phyloP scores from a whole-genome alignment of 2,329 filamentous ascomycete genomes.

The Ophiostoma tasmaniense region DNA sequence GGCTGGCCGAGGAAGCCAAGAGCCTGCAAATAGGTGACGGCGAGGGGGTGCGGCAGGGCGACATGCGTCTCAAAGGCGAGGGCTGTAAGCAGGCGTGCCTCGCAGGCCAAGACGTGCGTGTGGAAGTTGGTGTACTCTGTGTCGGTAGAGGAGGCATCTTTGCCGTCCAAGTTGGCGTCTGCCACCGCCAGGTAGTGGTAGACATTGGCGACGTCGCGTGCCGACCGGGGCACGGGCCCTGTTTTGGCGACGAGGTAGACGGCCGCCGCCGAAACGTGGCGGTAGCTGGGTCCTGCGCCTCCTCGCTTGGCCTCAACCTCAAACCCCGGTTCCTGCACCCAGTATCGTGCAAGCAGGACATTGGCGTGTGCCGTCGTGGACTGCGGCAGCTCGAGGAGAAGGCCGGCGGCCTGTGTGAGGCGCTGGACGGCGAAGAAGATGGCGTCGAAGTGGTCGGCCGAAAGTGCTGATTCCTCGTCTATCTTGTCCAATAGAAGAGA shows the following conservation, averaged over 20 bases:
- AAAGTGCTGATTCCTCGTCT: slow-evolving; percentile 34
- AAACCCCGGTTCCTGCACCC: slow-evolving; percentile 46
- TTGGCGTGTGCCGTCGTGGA: slow-evolving; percentile 79
- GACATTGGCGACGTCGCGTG: slow-evolving; percentile 74
- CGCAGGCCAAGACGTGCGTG: slow-evolving; percentile 58
- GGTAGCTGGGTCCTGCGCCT: slow-evolving; percentile 7
- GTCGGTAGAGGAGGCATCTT: slow-evolving; percentile 46
- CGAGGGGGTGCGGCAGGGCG: slow-evolving; percentile 74
- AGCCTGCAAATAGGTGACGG: slow-evolving; percentile 86
- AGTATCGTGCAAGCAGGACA: slow-evolving; percentile 73
- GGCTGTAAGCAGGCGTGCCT: slow-evolving; percentile 66
- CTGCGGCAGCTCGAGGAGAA: slow-evolving; percentile 76
- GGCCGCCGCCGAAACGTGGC: slow-evolving; percentile 64
- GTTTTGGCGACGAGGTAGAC: slow-evolving; percentile 79
- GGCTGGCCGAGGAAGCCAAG: slow-evolving; percentile 59
- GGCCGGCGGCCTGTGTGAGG: slow-evolving; percentile 68
- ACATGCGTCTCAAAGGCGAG: slow-evolving; percentile 80
- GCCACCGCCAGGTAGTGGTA: slow-evolving; percentile 66
- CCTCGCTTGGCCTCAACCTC: neutral
- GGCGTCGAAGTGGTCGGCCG: slow-evolving; percentile 60
- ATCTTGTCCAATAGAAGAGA: slow-evolving; percentile 30
- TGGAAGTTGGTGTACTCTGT: slow-evolving; percentile 57
- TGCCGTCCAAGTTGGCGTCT: slow-evolving; percentile 39
- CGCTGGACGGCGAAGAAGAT: slow-evolving; percentile 63
- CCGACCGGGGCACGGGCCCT: slow-evolving; percentile 64